Conservation (phyloP, 2,329 filamentous ascomycete species). For the Fusarium piperis region DNA sequence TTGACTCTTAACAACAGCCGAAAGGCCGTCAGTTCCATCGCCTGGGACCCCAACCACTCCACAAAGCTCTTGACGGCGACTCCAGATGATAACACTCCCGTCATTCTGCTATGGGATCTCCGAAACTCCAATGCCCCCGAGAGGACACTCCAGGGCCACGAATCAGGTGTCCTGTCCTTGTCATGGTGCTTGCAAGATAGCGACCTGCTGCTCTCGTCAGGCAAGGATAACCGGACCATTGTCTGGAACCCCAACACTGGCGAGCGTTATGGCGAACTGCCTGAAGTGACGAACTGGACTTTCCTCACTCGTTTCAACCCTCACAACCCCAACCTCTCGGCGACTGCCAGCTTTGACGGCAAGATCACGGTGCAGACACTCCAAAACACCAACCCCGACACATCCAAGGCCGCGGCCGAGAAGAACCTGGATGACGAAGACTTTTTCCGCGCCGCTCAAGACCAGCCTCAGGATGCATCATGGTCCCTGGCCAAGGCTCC, state of each 20-base stretch:
- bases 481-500: conserved; percentile 89
- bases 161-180: conserved; percentile 90
- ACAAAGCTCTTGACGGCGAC: conserved; percentile 95
- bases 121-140: conserved; percentile 97
- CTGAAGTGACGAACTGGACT: conserved; percentile 99
- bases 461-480: conserved; percentile 87
- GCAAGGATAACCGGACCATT: conserved; percentile 95
- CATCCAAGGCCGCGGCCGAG: conserved; percentile 73
- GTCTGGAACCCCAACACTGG: conserved; percentile 97
- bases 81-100: conserved; percentile 85
- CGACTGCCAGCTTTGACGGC: conserved; percentile 96
- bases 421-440: conserved; percentile 87
- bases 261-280: conserved; percentile 88
- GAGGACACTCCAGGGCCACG: conserved; percentile 87
- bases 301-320: conserved; percentile 96
- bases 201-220: conserved; percentile 88
- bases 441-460: conserved; percentile 94
- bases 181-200: conserved; percentile 96
- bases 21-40: conserved; percentile 93
- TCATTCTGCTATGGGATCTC: conserved; percentile 93
- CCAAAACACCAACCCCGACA: conserved; percentile 87
- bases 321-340: conserved; percentile 88
- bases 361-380: conserved; percentile 94
- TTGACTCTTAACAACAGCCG: conserved; percentile 94
- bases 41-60: conserved; percentile 95